These are phyloP conservation scores for Termitomyces sp. DNA, from an alignment of 768 basidiomycete species.

Conservation along the genomic window DNA sequence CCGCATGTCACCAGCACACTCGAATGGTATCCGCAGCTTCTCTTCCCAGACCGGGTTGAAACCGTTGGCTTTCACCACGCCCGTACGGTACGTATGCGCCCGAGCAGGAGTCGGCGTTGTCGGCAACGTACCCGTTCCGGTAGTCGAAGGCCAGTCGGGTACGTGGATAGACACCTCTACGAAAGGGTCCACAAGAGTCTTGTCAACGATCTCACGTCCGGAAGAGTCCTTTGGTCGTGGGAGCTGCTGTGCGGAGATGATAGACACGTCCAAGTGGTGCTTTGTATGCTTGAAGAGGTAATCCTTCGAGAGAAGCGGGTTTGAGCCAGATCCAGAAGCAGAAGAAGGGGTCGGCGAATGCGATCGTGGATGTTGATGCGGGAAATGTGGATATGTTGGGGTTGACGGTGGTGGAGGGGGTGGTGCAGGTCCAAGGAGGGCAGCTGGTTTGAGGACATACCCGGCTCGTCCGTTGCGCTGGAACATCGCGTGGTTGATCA, in stretches of 20 bases:
- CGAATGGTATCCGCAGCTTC: constrained; percentile 64
- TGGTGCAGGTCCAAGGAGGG: constrained; percentile 48
- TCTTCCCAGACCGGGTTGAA: constrained; percentile 94
- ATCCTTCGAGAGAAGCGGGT: constrained; percentile 43
- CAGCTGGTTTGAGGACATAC: constrained; percentile 86
- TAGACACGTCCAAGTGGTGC: constrained; percentile 61
- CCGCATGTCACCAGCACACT: constrained; percentile 71
- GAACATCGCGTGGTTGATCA: constrained; percentile 97
- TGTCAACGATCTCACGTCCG: constrained; percentile 62
- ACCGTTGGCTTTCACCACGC: constrained; percentile 81
- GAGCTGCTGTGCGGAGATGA: constrained; percentile 63
- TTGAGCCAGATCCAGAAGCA: not conserved
- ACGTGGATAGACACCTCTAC: constrained; percentile 67
- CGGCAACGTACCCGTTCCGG: constrained; percentile 6
- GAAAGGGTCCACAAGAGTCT: constrained; percentile 61
- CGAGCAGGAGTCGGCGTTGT: constrained; percentile 24
- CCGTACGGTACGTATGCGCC: constrained; percentile 54
- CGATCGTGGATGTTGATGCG: constrained; percentile 1
- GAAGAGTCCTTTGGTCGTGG: constrained; percentile 70
- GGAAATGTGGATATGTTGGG: not conserved
- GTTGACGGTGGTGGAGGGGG: not conserved
- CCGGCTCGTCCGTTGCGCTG: constrained; percentile 86
- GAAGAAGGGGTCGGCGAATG: constrained; percentile 7
- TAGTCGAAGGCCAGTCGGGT: constrained; percentile 61
- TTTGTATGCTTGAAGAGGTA: constrained; percentile 51